These are phyloP conservation scores for Colletotrichum endophyticum DNA, from an alignment of 2,329 filamentous ascomycete genomes.

Conservation along the genomic window DNA sequence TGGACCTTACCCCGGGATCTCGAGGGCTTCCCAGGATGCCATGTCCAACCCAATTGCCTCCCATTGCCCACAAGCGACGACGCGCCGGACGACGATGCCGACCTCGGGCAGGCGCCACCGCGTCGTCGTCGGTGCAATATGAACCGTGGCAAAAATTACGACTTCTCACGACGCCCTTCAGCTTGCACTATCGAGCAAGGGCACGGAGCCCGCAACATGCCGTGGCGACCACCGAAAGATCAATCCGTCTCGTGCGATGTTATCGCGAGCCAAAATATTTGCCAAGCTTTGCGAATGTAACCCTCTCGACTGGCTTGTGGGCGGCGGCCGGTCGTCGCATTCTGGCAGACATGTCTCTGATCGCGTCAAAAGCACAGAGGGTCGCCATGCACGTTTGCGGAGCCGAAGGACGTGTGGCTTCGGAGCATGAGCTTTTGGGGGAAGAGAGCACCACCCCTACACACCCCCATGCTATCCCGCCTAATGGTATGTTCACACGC, in stretches of 20 bases:
- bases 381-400: constrained; percentile 7
- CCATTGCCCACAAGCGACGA: not conserved
- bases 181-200: not conserved
- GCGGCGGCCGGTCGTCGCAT: not conserved
- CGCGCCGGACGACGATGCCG: not conserved
- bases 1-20: constrained; percentile 16
- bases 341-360: not conserved
- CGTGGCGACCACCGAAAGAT: not conserved
- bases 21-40: not conserved
- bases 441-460: not conserved
- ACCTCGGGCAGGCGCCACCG: not conserved
- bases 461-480: not conserved
- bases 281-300: constrained; percentile 13
- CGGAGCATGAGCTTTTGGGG: constrained; percentile 15
- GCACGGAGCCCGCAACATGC: not conserved
- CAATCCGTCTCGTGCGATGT: not conserved
- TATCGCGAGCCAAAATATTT: not conserved
- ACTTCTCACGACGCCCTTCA: not conserved
- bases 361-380: not conserved
- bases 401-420: constrained; percentile 5
- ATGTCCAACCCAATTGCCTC: constrained; percentile 2
- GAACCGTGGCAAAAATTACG: not conserved
- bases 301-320: not conserved
- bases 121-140: not conserved
- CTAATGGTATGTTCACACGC: not conserved